Percentiles rank a stretch among this genome's conserved stretches.
Evolutionary conservation across 73 alveolate species (phyloP).

Genomic region (Blepharisma stoltei): DNA sequence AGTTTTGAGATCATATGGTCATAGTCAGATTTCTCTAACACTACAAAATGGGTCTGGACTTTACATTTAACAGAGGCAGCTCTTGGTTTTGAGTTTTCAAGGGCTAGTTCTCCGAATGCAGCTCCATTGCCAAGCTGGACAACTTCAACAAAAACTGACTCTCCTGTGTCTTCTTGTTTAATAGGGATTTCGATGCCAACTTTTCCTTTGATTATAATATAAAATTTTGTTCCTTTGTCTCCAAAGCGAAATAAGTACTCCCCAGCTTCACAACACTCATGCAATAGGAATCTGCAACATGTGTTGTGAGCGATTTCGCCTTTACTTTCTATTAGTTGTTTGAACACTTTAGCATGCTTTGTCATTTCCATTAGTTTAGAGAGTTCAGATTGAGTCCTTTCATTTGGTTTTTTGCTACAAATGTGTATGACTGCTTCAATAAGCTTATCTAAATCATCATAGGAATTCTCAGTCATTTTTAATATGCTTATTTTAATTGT

Average conservation of each 20-base stretch:
- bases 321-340: constrained; percentile 31
- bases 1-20: constrained; percentile 46
- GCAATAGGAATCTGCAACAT: constrained; percentile 45
- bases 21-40: constrained; percentile 46
- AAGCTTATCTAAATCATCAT: not conserved
- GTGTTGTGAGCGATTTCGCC: constrained; percentile 43
- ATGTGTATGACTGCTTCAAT: not conserved
- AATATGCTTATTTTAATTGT: too few species aligned
- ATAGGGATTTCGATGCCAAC: constrained; percentile 57
- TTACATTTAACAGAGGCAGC: constrained; percentile 44
- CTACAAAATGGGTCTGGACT: constrained; percentile 36
- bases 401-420: constrained; percentile 22
- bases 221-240: constrained; percentile 48
- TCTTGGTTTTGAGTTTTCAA: constrained; percentile 50
- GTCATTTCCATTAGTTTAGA: not conserved
- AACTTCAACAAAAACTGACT: constrained; percentile 27
- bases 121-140: constrained; percentile 22
- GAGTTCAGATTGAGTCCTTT: not conserved
- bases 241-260: constrained; percentile 42
- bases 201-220: constrained; percentile 55
- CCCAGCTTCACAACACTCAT: constrained; percentile 30
- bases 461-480: too few species aligned
- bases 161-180: constrained; percentile 35
- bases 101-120: constrained; percentile 58
- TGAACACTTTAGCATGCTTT: constrained; percentile 26